A percentile compares a stretch with the other conserved stretches of the same genome.
Evolutionary conservation across 495 filamentous ascomycete genomes (phyloP).

Genomic region (Penicillium desertorum): DNA sequence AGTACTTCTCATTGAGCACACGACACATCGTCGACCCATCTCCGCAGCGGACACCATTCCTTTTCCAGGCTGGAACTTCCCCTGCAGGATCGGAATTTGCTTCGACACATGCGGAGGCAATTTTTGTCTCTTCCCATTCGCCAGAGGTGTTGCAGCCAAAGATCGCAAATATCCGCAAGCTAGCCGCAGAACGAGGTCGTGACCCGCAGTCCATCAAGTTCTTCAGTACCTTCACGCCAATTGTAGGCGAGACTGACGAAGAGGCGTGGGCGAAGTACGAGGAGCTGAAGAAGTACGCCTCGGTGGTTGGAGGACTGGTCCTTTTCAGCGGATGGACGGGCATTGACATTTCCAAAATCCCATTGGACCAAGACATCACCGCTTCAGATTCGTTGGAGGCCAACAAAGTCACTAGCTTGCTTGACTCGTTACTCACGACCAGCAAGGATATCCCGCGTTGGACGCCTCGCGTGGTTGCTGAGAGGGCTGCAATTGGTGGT

Average conservation of each 20-base stretch:
- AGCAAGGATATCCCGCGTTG: conserved; percentile 51
- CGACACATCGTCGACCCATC: conserved; percentile 59
- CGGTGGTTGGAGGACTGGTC: conserved; percentile 55
- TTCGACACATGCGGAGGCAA: conserved; percentile 60
- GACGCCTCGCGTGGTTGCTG: conserved; percentile 53
- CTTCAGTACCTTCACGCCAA: conserved; percentile 58
- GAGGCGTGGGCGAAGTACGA: conserved; percentile 55
- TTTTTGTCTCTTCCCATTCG: conserved; percentile 60
- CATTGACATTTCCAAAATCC: conserved; percentile 58
- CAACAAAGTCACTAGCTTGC: conserved; percentile 50
- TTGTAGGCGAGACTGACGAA: conserved; percentile 57
- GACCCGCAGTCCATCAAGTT: conserved; percentile 59
- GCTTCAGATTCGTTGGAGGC: conserved; percentile 53
- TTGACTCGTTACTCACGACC: conserved; percentile 51
- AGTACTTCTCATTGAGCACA: conserved; percentile 54
- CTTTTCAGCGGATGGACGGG: conserved; percentile 63
- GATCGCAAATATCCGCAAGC: conserved; percentile 53
- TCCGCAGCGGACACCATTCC: conserved; percentile 61
- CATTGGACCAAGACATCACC: conserved; percentile 56
- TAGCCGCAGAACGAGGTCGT: conserved; percentile 51
- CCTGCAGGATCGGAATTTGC: conserved; percentile 58
- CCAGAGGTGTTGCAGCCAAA: conserved; percentile 51
- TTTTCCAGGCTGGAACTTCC: conserved; percentile 65
- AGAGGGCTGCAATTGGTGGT: conserved; percentile 60
- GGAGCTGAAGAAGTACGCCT: conserved; percentile 52